phyloP scores from a whole-genome alignment of 805 yeast genomes.

The Yamadazyma laniorum region DNA sequence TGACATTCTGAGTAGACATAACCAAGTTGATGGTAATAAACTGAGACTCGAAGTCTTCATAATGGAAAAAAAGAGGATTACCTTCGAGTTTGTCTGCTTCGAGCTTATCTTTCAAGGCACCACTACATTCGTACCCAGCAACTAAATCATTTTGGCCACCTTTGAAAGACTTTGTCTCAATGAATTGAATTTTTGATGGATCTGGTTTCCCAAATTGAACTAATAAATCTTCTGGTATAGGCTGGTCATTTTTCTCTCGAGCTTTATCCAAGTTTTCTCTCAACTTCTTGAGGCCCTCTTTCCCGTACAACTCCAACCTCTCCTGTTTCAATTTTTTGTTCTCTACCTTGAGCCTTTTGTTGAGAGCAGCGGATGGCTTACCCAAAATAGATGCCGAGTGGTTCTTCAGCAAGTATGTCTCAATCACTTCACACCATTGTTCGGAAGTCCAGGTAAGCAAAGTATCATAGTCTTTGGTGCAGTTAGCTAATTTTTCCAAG shows the following conservation, averaged over 20 bases:
- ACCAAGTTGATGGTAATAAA: slow-evolving; percentile 69
- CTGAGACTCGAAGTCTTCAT: slow-evolving; percentile 77
- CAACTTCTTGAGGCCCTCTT: slow-evolving; percentile 55
- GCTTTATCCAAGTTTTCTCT: slow-evolving; percentile 58
- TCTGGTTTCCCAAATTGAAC: slow-evolving; percentile 67
- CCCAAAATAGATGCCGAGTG: slow-evolving; percentile 67
- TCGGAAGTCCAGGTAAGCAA: slow-evolving; percentile 59
- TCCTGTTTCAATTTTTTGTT: slow-evolving; percentile 48
- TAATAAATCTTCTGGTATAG: slow-evolving; percentile 70
- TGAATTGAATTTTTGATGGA: slow-evolving; percentile 70
- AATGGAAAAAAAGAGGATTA: slow-evolving; percentile 67
- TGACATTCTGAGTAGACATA: slow-evolving; percentile 54
- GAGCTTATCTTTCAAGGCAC: slow-evolving; percentile 17
- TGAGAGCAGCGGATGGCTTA: slow-evolving; percentile 64
- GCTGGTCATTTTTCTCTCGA: slow-evolving; percentile 62
- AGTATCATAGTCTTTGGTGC: slow-evolving; percentile 57
- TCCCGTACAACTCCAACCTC: slow-evolving; percentile 54
- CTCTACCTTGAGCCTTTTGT: slow-evolving; percentile 49
- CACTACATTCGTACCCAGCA: slow-evolving; percentile 25
- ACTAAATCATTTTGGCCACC: slow-evolving; percentile 48
- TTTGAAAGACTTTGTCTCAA: slow-evolving; percentile 62
- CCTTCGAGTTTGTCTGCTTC: slow-evolving; percentile 32
- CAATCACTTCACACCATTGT: slow-evolving; percentile 64
- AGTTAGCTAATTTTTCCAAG: slow-evolving; percentile 52
- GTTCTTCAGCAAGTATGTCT: slow-evolving; percentile 55